A percentile compares a stretch with the other conserved stretches of the same genome.
phyloP scores from a whole-genome alignment of 2,329 filamentous ascomycete genomes.

The Aspergillus fumigatiaffinis region DNA sequence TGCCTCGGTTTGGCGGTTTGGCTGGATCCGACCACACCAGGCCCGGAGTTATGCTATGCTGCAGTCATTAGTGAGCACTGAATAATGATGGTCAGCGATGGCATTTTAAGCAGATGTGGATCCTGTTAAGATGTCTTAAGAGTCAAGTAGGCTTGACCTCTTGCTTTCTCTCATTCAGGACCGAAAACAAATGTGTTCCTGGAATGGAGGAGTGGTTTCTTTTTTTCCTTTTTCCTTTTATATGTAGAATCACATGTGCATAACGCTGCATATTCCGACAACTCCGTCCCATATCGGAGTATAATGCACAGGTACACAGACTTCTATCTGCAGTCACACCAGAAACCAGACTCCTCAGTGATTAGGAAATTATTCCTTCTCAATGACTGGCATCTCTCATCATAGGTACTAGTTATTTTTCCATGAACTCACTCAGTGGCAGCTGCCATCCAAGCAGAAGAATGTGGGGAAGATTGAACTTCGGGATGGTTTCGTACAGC shows the following conservation, averaged over 20 bases:
- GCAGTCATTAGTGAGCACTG: background rate
- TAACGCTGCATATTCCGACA: too few species aligned
- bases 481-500: slow-evolving; percentile 27
- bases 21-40: background rate
- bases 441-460: slow-evolving; percentile 42
- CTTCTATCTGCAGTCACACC: background rate
- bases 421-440: slow-evolving; percentile 50
- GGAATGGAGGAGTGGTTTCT: too few species aligned
- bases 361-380: slow-evolving; percentile 9
- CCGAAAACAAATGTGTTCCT: too few species aligned
- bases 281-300: too few species aligned
- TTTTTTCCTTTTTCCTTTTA: too few species aligned
- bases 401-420: slow-evolving; percentile 44
- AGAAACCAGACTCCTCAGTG: background rate
- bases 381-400: slow-evolving; percentile 45
- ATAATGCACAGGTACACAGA: background rate
- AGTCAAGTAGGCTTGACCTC: too few species aligned
- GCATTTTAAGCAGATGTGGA: background rate
- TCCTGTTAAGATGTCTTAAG: background rate
- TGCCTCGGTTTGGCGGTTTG: background rate
- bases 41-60: background rate
- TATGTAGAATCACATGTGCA: too few species aligned
- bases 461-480: slow-evolving; percentile 19
- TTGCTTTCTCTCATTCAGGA: background rate
- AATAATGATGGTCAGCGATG: background rate